Base-by-base conservation (phyloP, 306 rosid species). In the Amphicarpaea edgeworthii region DNA sequence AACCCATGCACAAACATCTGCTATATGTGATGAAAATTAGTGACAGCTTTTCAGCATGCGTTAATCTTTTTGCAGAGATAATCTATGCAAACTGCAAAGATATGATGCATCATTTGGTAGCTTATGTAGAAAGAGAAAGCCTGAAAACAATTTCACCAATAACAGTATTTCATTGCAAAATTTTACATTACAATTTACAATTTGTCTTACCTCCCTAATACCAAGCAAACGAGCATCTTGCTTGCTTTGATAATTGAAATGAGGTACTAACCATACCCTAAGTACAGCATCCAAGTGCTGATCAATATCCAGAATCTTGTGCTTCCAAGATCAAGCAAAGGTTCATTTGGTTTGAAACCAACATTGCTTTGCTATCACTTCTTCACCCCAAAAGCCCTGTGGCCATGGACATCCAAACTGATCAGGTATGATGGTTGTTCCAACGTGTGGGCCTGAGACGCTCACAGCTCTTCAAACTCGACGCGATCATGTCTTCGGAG, bases 331-430 rank as follows among this genome's bases (percentile, higher is more conserved):
- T 43, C 43, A 62, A 43, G 65, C 11, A 34, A 64, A 70, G 59
- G 68, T 26, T 57, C 28, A 45, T 30, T 58, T 57, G 67, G 66
- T 57, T 28, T 15, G 63, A 58, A 78, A 78, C 23, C 49, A 58
- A 67, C 26, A 51, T 50, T 40, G 40, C n/a, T 83, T 61, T 47
- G 73, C 71, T 72, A 54, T 76, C 78, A 77, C 66, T 50, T 67
- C 80, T n/a, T n/a, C n/a, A n/a, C n/a, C 55, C 64, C 55, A 47
- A 70, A 68, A 51, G 66, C 28, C 49, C 53, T 24, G 38, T 24
- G 38, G 24, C 43, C 64, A 21, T 24, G 53, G n/a, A 76, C 63
- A 70, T 63, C 47, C 59, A 34, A 34, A 77, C 20, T 24, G 26
- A 65, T 46, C 61, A 59, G 51, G 69, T 65, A 72, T 41, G 7